Base-by-base conservation (phyloP, 2,329 filamentous ascomycete species). In the Pseudogymnoascus sp. region DNA sequence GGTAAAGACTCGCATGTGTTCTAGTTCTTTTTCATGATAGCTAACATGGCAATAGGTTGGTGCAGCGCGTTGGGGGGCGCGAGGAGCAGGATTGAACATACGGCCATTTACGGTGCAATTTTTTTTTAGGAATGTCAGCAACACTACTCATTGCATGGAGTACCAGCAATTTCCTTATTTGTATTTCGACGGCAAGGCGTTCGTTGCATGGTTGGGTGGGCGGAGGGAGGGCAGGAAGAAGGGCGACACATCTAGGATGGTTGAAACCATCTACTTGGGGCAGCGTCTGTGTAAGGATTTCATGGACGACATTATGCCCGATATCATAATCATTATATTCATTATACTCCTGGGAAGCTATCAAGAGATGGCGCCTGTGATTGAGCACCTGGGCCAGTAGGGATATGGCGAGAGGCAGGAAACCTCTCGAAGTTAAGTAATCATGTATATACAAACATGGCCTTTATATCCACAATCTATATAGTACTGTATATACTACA, bases 1-100 rank as follows among this genome's bases (percentile, higher is more conserved):
- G 89, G 80, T 82, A 55, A 35, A 55, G 33, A 33, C 29, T 9
- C 29, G 10, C 29, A 42, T 10, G 6, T 17, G 2, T 12, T 21
- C 48, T 29, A 33, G n/a, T 21, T 5, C 1, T 55, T 33, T 55
- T 9, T 13, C 15, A 55, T n/a, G 8, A 25, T 64, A 66, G 61
- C 72, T 77, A 65, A 77, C 63, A 4, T 44, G 33, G 31, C 27
- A 9, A 33, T 59, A 77, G 75, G 65, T 78, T 86, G 36, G 84
- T 88, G 35, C 83, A 86, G 68, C 79, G 82, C 63, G 77, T 88
- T 7, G 83, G 82, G 38, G 81, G 81, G 42, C 78, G 80, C 62
- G 81, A 83, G 62, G 79, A 80, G 29, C 74, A 75, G 59, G 63
- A 63, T 36, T 62, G 61, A 63, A 21, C 48, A 55, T 55, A 55